These are phyloP conservation scores for Bidens hawaiensis DNA, from an alignment of 140 eudicot genomes.

Conservation along the genomic window DNA sequence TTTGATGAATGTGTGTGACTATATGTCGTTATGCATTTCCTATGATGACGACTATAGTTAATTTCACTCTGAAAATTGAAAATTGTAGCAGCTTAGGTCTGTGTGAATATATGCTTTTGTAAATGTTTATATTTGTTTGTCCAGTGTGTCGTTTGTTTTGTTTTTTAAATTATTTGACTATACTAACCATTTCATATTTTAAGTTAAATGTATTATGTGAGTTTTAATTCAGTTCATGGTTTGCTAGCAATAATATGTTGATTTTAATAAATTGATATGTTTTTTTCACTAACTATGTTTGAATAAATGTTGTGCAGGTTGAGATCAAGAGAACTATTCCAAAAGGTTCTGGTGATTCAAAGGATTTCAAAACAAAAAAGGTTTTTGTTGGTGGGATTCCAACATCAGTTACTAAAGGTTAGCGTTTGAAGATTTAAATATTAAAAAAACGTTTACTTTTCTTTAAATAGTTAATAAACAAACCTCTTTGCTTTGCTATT, in stretches of 20 bases:
- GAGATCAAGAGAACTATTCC: constrained; percentile 74
- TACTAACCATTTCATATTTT: background rate
- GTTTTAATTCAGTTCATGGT: background rate
- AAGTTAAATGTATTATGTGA: background rate
- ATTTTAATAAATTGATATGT: no score
- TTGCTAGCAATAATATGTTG: background rate
- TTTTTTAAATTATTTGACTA: background rate
- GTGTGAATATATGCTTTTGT: background rate
- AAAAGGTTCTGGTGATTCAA: constrained; percentile 49
- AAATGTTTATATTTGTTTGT: background rate
- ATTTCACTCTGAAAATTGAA: background rate
- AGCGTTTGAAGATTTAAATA: background rate
- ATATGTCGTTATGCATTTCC: background rate
- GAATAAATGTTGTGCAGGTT: constrained; percentile 36
- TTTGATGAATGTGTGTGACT: background rate
- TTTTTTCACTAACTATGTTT: background rate
- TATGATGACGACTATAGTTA: background rate
- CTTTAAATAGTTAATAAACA: no score
- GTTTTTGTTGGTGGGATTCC: constrained; percentile 82
- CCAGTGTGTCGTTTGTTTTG: background rate
- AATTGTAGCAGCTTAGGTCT: background rate
- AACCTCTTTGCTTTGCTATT: background rate
- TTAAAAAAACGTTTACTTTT: background rate
- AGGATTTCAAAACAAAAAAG: constrained; percentile 69
- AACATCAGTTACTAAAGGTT: constrained; percentile 55